Base-by-base conservation (phyloP, 805 yeast species). In the Starmerella gropengiesseri region DNA sequence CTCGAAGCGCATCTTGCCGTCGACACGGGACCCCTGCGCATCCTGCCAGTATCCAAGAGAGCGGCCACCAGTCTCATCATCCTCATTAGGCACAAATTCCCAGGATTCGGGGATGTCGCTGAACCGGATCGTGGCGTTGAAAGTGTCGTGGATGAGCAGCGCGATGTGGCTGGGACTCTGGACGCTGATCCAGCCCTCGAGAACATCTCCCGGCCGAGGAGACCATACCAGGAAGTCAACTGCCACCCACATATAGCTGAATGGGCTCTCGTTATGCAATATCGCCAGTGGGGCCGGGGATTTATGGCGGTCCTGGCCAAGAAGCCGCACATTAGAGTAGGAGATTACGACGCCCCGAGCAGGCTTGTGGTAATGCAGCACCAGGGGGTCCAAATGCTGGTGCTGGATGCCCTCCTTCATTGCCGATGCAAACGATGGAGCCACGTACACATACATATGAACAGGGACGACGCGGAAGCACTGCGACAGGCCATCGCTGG, bases 141-240 rank as follows among this genome's bases (percentile, higher is more conserved):
- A 91, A 1, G 94, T 84, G 63, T 91, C 97, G 60, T 84, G 87
- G 38, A 91, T 70, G 51, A 91, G 70, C 47, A 91, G 68, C 47
- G 96, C 97, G 55, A 91, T 81, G 59, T 91, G 98, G 7, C 95
- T 80, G 14, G 94, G 94, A 3, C 95, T 79, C 66, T 89, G 96
- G 74, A 89, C 78, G 65, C 84, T 85, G 42, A 81, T 72, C 68
- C 77, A 73, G 11, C 98, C 98, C 60, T 87, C 93, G 16, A 91
- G 64, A 1, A 70, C 64, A 57, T 91, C 96, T 4, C 94, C 95
- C n/a, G 76, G 67, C 54, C 75, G 75, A 4, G 99, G 98, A 55
- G 73, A 75, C 97, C 98, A 91, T 37, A 86, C 74, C 43, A 85
- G 68, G 37, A 91, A 69, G 41, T 85, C 91, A 7, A 81, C 93